Conservation (phyloP, 2,329 filamentous ascomycete species). For the Apiospora kogelbergensis region DNA sequence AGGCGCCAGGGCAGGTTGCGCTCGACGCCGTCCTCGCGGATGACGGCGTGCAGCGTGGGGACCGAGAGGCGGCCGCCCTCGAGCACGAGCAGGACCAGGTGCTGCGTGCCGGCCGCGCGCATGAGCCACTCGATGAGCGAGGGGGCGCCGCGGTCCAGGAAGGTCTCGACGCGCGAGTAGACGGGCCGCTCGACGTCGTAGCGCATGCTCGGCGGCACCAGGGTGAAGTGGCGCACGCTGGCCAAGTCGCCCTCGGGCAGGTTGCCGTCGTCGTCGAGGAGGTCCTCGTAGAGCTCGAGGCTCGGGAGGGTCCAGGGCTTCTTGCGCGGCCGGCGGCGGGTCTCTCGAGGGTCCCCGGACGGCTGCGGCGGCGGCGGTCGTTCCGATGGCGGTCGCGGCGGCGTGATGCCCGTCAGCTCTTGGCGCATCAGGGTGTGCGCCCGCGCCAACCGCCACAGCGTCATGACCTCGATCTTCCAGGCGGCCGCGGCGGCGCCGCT, state of each 20-base stretch:
- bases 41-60: conserved; percentile 34
- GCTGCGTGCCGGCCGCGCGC: conserved; percentile 19
- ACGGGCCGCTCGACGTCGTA: conserved; percentile 22
- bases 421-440: conserved; percentile 23
- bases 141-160: conserved; percentile 16
- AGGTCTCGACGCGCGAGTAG: conserved; percentile 10
- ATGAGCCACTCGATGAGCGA: conserved; percentile 25
- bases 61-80: conserved; percentile 35
- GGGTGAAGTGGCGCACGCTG: conserved; percentile 26
- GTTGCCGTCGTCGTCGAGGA: not conserved
- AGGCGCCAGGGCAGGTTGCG: conserved; percentile 41
- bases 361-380: no score
- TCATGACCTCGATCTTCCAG: conserved; percentile 57
- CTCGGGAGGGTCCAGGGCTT: not conserved
- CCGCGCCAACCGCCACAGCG: conserved; percentile 49
- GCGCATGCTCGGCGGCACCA: conserved; percentile 29
- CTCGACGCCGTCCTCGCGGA: conserved; percentile 42
- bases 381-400: no score
- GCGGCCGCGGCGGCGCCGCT: conserved; percentile 55
- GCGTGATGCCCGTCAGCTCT: conserved; percentile 31
- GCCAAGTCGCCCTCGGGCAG: not conserved
- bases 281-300: not conserved
- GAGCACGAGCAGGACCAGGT: conserved; percentile 37
- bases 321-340: no score
- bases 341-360: no score